Conservation (phyloP, 2,329 filamentous ascomycete species). For the Microascus cirrosus region DNA sequence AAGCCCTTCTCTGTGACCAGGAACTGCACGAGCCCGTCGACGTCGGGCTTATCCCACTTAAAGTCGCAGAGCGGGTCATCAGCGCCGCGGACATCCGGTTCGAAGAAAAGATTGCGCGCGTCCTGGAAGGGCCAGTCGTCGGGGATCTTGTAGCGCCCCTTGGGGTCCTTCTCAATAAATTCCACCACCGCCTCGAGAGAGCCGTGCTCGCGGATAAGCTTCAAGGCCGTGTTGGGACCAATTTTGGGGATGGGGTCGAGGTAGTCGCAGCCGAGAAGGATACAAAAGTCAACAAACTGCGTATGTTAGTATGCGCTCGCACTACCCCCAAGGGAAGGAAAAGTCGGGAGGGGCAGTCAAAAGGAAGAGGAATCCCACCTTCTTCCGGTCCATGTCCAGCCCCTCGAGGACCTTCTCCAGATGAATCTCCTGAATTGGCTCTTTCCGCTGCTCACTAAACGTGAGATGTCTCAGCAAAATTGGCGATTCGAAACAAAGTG, state of each 20-base stretch:
- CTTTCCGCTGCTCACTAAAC: constrained; percentile 94
- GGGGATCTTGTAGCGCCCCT: constrained; percentile 72
- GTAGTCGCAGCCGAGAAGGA: constrained; percentile 94
- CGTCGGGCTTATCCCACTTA: constrained; percentile 92
- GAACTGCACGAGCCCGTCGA: constrained; percentile 82
- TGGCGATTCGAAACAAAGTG: constrained; percentile 85
- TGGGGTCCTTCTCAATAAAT: constrained; percentile 62
- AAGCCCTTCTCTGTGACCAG: constrained; percentile 93
- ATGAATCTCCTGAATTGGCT: constrained; percentile 92
- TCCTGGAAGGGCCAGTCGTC: constrained; percentile 97
- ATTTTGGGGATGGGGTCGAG: constrained; percentile 93
- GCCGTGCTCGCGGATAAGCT: constrained; percentile 87
- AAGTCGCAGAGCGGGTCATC: constrained; percentile 86
- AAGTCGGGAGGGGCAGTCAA: background rate
- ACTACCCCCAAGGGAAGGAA: background rate
- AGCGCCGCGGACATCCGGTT: constrained; percentile 76
- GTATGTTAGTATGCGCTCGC: background rate
- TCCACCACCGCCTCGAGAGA: constrained; percentile 80
- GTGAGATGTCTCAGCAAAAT: constrained; percentile 88
- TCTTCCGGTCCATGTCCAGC: constrained; percentile 73
- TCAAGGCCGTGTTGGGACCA: constrained; percentile 82
- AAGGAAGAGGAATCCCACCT: constrained; percentile 42
- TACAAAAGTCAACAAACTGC: constrained; percentile 95
- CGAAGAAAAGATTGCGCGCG: constrained; percentile 81
- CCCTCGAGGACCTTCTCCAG: constrained; percentile 79